These are phyloP conservation scores for Fusarium coffeatum DNA, from an alignment of 2,329 filamentous ascomycete genomes.

Conservation along the genomic window DNA sequence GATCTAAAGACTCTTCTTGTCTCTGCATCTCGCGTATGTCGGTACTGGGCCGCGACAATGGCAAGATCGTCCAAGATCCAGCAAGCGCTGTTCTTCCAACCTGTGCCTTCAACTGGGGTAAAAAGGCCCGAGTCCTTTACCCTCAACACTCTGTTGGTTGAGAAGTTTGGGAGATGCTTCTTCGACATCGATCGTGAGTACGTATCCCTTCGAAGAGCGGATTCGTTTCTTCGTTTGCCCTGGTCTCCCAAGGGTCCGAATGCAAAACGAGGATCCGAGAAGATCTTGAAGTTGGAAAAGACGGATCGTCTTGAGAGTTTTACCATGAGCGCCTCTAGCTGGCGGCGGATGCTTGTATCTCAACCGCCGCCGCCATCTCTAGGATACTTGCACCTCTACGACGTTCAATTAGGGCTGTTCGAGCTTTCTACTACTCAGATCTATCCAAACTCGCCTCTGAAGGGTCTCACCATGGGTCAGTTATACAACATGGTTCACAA, in stretches of 20 bases:
- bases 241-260: slow-evolving; percentile 28
- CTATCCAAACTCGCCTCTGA: neutral
- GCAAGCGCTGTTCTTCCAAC: slow-evolving; percentile 30
- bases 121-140: neutral
- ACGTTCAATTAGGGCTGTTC: slow-evolving; percentile 22
- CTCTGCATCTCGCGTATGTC: slow-evolving; percentile 42
- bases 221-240: slow-evolving; percentile 33
- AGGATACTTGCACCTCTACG: slow-evolving; percentile 29
- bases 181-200: slow-evolving; percentile 28
- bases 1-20: slow-evolving; percentile 46
- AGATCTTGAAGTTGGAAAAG: slow-evolving; percentile 19
- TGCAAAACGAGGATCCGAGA: neutral
- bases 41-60: slow-evolving; percentile 34
- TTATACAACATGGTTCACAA: slow-evolving; percentile 31
- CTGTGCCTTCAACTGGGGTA: neutral
- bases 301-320: slow-evolving; percentile 27
- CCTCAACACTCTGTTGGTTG: slow-evolving; percentile 33
- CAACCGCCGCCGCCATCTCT: slow-evolving; percentile 40
- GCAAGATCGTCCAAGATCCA: slow-evolving; percentile 22
- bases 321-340: slow-evolving; percentile 31
- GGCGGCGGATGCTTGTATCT: slow-evolving; percentile 43
- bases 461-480: slow-evolving; percentile 34
- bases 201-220: slow-evolving; percentile 27
- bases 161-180: slow-evolving; percentile 37
- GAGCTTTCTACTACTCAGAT: slow-evolving; percentile 9